phyloP scores from a whole-genome alignment of 139 green algal genomes.

The Chlamydomonas applanata region DNA sequence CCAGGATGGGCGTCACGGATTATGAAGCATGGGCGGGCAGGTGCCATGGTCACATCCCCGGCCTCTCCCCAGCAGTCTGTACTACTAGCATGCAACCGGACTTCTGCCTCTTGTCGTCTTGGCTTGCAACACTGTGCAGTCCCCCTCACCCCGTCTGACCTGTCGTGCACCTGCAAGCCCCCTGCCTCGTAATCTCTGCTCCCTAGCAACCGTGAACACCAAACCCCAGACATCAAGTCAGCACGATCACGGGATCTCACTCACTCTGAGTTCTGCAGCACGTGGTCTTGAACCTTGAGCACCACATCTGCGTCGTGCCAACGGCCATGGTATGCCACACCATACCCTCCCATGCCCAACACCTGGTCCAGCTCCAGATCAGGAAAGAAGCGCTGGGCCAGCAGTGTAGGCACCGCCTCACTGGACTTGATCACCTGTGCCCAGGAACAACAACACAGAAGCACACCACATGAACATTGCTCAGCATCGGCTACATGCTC shows the following conservation, averaged over 20 bases:
- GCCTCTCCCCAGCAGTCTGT: too few relatives aligned
- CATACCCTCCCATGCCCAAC: constrained; percentile 30
- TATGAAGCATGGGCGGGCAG: too few relatives aligned
- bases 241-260: not conserved
- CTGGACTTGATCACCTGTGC: not conserved
- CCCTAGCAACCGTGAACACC: too few relatives aligned
- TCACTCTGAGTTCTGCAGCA: constrained; percentile 7
- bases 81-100: too few relatives aligned
- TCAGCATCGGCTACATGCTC: too few relatives aligned
- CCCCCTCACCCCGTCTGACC: too few relatives aligned
- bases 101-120: too few relatives aligned
- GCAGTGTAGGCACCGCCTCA: not conserved
- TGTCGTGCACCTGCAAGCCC: too few relatives aligned
- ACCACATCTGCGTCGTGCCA: constrained; percentile 35
- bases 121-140: too few relatives aligned
- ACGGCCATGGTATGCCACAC: constrained; percentile 24
- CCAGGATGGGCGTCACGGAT: not conserved
- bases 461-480: not conserved
- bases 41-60: too few relatives aligned
- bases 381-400: constrained; percentile 10
- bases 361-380: constrained; percentile 26
- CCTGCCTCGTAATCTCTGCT: too few relatives aligned
- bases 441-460: not conserved
- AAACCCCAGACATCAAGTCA: too few relatives aligned
- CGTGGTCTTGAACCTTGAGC: constrained; percentile 31